Evolutionary conservation across 129 eudicot genomes (phyloP).

Genomic region (Arctium lappa): DNA sequence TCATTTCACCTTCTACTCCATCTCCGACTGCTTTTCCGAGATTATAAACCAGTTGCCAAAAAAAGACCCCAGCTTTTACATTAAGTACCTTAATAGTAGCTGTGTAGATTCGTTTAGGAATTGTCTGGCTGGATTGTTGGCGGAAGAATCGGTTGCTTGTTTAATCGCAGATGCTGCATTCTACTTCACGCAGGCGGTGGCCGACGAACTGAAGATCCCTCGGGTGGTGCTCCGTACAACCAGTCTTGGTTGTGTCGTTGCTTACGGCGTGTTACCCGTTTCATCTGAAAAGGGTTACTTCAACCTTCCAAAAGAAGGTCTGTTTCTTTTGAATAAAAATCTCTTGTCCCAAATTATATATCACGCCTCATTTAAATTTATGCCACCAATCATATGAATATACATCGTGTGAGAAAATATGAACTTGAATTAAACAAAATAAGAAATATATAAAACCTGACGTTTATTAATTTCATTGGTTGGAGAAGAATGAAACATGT

Average conservation of each 20-base stretch:
- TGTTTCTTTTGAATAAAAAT: neutral
- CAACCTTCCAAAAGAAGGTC: conserved; percentile 15
- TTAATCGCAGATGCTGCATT: conserved; percentile 45
- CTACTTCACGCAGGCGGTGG: conserved; percentile 38
- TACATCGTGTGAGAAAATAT: too few relatives aligned
- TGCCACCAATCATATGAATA: too few relatives aligned
- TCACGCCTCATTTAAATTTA: too few relatives aligned
- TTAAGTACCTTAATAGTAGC: conserved; percentile 22
- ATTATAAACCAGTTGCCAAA: conserved; percentile 1
- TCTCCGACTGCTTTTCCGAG: neutral
- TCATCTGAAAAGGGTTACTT: conserved; percentile 28
- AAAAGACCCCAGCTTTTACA: neutral
- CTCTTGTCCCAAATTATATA: too few relatives aligned
- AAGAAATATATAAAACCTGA: too few relatives aligned
- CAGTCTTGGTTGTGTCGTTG: conserved; percentile 26
- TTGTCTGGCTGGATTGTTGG: conserved; percentile 25
- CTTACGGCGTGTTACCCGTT: conserved; percentile 22
- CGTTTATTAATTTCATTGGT: too few relatives aligned
- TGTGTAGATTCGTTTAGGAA: conserved; percentile 42
- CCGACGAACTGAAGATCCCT: conserved; percentile 38
- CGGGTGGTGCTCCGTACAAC: conserved; percentile 44
- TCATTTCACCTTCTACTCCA: conserved; percentile 37
- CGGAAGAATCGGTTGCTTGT: conserved; percentile 37
- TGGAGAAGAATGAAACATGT: too few relatives aligned
- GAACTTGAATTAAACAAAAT: too few relatives aligned